phyloP scores from a whole-genome alignment of 352 stramenopile species.

The Pythium utonaiense region DNA sequence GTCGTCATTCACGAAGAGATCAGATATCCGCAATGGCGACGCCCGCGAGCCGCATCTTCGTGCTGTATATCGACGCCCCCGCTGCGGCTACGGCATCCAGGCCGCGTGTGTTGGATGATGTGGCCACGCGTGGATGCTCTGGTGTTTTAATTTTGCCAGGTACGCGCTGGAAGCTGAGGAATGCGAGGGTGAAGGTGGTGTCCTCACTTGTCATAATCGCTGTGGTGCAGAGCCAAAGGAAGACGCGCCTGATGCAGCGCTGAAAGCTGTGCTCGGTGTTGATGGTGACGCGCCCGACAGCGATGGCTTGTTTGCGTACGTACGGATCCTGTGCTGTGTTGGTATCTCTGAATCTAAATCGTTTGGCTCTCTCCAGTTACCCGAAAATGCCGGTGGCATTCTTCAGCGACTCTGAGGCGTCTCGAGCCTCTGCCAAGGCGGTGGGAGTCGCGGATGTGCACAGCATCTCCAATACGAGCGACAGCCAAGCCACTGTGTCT shows the following conservation, averaged over 20 bases:
- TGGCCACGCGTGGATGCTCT: slow-evolving; percentile 46
- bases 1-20: neutral
- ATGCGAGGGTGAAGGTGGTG: neutral
- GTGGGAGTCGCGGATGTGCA: slow-evolving; percentile 36
- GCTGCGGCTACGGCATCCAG: neutral
- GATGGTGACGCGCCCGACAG: slow-evolving; percentile 18
- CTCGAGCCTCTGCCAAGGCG: slow-evolving; percentile 29
- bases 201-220: neutral
- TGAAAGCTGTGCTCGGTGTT: slow-evolving; percentile 35
- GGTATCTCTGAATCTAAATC: slow-evolving; percentile 1
- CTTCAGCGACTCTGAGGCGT: slow-evolving; percentile 40
- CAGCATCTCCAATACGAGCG: slow-evolving; percentile 8
- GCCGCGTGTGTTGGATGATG: slow-evolving; percentile 27
- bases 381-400: slow-evolving; percentile 59
- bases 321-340: slow-evolving; percentile 3
- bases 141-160: slow-evolving; percentile 50
- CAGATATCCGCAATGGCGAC: slow-evolving; percentile 19
- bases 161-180: slow-evolving; percentile 13
- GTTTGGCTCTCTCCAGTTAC: slow-evolving; percentile 29
- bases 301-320: slow-evolving; percentile 24
- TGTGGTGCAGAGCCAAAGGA: neutral
- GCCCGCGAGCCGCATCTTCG: slow-evolving; percentile 21
- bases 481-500: slow-evolving; percentile 3
- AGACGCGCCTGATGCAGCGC: slow-evolving; percentile 20
- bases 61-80: slow-evolving; percentile 18